Conservation (phyloP, 768 basidiomycete genomes). For the Coprinopsis strossmayeri region DNA sequence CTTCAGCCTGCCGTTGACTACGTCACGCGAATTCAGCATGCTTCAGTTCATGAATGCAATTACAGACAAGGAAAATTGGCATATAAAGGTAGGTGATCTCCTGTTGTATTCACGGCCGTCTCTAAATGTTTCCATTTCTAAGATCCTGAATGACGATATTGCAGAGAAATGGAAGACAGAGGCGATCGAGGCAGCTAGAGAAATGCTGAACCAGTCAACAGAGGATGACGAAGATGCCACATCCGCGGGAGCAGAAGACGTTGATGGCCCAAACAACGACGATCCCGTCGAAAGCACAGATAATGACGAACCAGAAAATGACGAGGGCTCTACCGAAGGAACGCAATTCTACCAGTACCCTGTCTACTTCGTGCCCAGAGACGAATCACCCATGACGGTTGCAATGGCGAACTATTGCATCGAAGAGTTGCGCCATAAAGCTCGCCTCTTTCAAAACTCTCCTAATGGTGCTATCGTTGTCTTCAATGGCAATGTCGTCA, state of each 20-base stretch:
- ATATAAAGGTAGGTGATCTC: slow-evolving; percentile 20
- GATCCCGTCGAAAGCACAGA: not conserved
- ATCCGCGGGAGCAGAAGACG: not conserved
- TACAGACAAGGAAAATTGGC: slow-evolving; percentile 29
- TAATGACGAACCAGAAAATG: not conserved
- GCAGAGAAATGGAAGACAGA: slow-evolving; percentile 15
- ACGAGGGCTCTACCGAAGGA: not conserved
- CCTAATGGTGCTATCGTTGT: slow-evolving; percentile 12
- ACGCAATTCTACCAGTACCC: not conserved
- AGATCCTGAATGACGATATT: slow-evolving; percentile 15
- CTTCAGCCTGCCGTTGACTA: slow-evolving; percentile 18
- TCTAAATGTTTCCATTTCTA: not conserved
- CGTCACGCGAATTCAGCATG: slow-evolving; percentile 27
- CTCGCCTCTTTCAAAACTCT: slow-evolving; percentile 10
- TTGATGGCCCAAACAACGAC: not conserved
- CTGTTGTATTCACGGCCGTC: not conserved
- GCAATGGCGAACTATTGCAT: slow-evolving; percentile 19
- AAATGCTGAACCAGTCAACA: not conserved
- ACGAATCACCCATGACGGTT: slow-evolving; percentile 8
- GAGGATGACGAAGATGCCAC: not conserved
- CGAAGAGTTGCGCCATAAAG: slow-evolving; percentile 18
- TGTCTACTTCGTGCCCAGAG: not conserved
- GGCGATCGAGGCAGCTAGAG: slow-evolving; percentile 1
- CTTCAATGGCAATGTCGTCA: slow-evolving; percentile 18
- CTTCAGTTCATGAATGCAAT: slow-evolving; percentile 27